A percentile compares a stretch with the other conserved stretches of the same genome.
Conservation (phyloP, 2,329 filamentous ascomycete species). For the Botrytis tulipae region DNA sequence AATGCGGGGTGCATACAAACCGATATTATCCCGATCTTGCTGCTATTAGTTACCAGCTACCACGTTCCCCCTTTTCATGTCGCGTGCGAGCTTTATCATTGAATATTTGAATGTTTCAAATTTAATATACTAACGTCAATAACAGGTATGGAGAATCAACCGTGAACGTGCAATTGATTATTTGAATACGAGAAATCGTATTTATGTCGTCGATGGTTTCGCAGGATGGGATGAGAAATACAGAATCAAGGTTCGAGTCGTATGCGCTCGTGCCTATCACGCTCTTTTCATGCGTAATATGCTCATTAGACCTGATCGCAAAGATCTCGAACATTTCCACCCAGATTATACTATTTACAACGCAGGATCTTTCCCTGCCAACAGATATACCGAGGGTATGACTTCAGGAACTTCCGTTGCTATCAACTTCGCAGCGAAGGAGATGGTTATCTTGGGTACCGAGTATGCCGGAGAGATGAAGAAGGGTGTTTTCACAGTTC, state of each 20-base stretch:
- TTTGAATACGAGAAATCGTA: conserved; percentile 96
- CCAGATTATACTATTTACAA: conserved; percentile 99
- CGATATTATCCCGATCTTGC: not conserved
- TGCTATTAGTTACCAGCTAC: not conserved
- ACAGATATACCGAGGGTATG: conserved; percentile 97
- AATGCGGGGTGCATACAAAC: conserved; percentile 22
- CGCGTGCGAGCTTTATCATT: not conserved
- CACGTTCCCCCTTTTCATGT: not conserved
- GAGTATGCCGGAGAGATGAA: conserved; percentile 99
- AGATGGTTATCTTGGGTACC: conserved; percentile 99
- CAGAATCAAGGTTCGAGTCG: conserved; percentile 93
- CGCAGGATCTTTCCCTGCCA: conserved; percentile 95
- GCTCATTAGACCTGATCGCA: conserved; percentile 88
- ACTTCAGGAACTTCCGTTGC: conserved; percentile 96
- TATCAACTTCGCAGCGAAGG: conserved; percentile 99
- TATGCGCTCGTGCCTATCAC: conserved; percentile 98
- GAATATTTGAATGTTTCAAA: not conserved
- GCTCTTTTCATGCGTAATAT: conserved; percentile 99
- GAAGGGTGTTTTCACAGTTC: conserved; percentile 97
- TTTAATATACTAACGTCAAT: not conserved
- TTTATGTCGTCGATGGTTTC: conserved; percentile 97
- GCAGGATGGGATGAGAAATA: conserved; percentile 99
- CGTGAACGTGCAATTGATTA: conserved; percentile 98
- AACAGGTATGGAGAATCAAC: conserved; percentile 98
- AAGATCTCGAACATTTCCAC: conserved; percentile 96